phyloP scores from a whole-genome alignment of 352 stramenopile genomes.

The Pythium coloratum region DNA sequence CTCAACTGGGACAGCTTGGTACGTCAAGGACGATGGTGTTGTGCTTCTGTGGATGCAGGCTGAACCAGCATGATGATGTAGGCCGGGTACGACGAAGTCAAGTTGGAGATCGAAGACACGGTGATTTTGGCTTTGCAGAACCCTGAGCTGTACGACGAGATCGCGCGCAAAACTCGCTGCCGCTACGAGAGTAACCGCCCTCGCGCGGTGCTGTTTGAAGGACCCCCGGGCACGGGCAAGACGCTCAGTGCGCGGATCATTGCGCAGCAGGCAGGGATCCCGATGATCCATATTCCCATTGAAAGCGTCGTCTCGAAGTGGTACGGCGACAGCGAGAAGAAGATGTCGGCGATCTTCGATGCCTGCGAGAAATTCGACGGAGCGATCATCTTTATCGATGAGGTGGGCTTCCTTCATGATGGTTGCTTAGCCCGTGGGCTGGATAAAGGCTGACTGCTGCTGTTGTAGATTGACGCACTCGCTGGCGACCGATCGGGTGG shows the following conservation, averaged over 20 bases:
- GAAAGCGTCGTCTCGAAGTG: conserved; percentile 94
- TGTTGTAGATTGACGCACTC: conserved; percentile 84
- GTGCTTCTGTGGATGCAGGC: not conserved
- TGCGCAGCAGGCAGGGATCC: conserved; percentile 89
- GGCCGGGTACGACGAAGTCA: conserved; percentile 90
- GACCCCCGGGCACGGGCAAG: conserved; percentile 93
- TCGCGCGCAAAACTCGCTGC: conserved; percentile 87
- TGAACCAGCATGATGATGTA: conserved; percentile 21
- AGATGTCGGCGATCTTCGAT: conserved; percentile 94
- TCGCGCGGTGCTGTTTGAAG: conserved; percentile 91
- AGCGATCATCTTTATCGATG: conserved; percentile 95
- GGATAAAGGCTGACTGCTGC: not conserved
- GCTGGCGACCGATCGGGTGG: conserved; percentile 85
- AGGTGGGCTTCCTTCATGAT: conserved; percentile 39
- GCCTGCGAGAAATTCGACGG: conserved; percentile 90
- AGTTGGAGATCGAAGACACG: conserved; percentile 92
- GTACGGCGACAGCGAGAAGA: conserved; percentile 95
- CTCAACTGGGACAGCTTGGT: conserved; percentile 87
- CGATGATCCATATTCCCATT: conserved; percentile 93
- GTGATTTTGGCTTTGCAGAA: conserved; percentile 92
- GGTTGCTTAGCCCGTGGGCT: not conserved
- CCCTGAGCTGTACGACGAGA: conserved; percentile 89
- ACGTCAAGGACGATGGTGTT: conserved; percentile 9
- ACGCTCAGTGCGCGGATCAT: conserved; percentile 94
- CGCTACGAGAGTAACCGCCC: conserved; percentile 90